These are phyloP conservation scores for Colletotrichum sp. DNA, from an alignment of 2,329 filamentous ascomycete genomes.

Conservation along the genomic window DNA sequence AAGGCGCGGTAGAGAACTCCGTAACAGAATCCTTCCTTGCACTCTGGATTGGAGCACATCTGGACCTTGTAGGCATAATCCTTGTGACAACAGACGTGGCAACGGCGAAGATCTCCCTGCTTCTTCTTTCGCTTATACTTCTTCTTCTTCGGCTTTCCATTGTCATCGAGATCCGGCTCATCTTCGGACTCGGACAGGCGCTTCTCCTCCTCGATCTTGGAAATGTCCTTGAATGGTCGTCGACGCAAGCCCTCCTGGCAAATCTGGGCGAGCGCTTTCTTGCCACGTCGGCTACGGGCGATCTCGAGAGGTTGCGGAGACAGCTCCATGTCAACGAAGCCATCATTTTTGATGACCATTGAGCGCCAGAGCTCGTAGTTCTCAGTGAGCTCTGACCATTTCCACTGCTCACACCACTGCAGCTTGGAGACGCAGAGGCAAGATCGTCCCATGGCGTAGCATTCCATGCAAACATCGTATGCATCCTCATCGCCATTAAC, in stretches of 20 bases:
- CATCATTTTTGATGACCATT: conserved; percentile 77
- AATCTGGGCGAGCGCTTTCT: conserved; percentile 88
- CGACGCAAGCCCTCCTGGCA: conserved; percentile 86
- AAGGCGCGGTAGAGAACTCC: conserved; percentile 92
- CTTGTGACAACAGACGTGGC: conserved; percentile 83
- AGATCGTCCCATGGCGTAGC: conserved; percentile 95
- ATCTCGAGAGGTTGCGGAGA: conserved; percentile 76
- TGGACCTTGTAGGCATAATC: conserved; percentile 88
- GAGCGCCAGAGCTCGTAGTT: conserved; percentile 85
- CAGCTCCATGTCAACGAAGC: conserved; percentile 66
- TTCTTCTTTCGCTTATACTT: conserved; percentile 61
- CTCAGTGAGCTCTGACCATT: conserved; percentile 77
- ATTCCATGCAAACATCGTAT: conserved; percentile 98
- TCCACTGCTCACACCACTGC: conserved; percentile 92
- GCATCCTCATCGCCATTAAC: conserved; percentile 76
- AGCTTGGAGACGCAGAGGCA: conserved; percentile 87
- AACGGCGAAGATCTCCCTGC: conserved; percentile 62
- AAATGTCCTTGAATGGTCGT: conserved; percentile 84
- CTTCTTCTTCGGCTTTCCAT: conserved; percentile 66
- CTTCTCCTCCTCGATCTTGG: conserved; percentile 58
- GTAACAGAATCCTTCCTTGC: conserved; percentile 84
- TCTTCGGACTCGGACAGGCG: conserved; percentile 52
- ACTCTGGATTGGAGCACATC: conserved; percentile 73
- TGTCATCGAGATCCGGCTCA: conserved; percentile 66
- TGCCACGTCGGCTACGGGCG: conserved; percentile 69